Percentiles rank a stretch among this genome's conserved stretches.
These are phyloP conservation scores for Neurospora sp. DNA, from an alignment of 495 filamentous ascomycete genomes.

Conservation along the genomic window DNA sequence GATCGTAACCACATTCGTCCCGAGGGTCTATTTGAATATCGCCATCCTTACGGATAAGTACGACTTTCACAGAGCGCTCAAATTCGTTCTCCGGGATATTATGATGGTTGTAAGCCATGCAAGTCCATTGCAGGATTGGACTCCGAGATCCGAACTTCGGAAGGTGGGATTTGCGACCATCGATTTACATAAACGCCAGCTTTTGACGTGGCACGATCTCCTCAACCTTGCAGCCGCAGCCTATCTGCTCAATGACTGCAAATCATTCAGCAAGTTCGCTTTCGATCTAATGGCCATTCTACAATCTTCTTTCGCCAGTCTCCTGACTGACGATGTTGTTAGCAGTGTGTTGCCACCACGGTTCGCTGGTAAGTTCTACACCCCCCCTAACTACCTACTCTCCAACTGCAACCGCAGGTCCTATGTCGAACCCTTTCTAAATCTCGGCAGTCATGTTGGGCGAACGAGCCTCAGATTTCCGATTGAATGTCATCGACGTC, in stretches of 20 bases:
- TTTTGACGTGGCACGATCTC: not conserved
- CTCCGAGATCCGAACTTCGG: not conserved
- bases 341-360: too few relatives aligned
- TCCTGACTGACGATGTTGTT: too few relatives aligned
- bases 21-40: not conserved
- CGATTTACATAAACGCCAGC: not conserved
- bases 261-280: not conserved
- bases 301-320: too few relatives aligned
- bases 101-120: not conserved
- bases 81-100: not conserved
- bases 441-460: too few relatives aligned
- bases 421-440: too few relatives aligned
- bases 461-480: too few relatives aligned
- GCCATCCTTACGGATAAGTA: not conserved
- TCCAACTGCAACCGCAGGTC: too few relatives aligned
- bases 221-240: not conserved
- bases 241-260: not conserved
- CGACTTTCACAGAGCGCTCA: not conserved
- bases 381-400: too few relatives aligned
- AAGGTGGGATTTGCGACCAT: not conserved
- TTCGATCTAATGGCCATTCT: not conserved
- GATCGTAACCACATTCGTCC: rapidly evolving
- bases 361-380: too few relatives aligned
- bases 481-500: too few relatives aligned
- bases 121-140: not conserved